Percentiles rank a stretch among this genome's conserved stretches.
These are phyloP conservation scores for Cryphonectria nitschkei DNA, from an alignment of 2,329 filamentous ascomycete species.

Conservation along the genomic window DNA sequence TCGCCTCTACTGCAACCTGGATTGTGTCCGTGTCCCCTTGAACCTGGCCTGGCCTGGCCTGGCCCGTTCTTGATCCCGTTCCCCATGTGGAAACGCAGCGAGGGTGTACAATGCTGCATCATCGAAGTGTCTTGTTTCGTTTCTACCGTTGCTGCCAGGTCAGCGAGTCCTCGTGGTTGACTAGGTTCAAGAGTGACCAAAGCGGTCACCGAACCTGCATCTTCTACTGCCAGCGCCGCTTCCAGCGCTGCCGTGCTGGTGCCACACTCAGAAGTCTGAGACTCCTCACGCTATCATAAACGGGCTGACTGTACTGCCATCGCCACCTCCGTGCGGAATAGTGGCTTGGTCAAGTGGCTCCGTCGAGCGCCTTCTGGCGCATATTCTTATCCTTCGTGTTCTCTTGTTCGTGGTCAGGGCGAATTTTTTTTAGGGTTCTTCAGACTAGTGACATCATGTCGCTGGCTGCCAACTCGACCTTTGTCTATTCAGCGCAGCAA, in stretches of 20 bases:
- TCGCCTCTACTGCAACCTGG: constrained; percentile 14
- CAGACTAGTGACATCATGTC: background rate
- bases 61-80: background rate
- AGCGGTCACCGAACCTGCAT: background rate
- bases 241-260: background rate
- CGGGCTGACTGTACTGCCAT: constrained; percentile 1
- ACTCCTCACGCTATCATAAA: background rate
- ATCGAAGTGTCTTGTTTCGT: background rate
- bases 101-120: background rate
- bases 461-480: background rate
- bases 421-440: too few species aligned
- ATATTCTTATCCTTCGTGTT: constrained; percentile 6
- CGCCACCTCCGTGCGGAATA: background rate
- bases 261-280: constrained; percentile 4
- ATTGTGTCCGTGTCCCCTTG: background rate
- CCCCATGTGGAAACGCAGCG: background rate
- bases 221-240: background rate
- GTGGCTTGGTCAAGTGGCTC: constrained; percentile 11
- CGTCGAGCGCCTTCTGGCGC: background rate
- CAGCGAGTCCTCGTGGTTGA: background rate
- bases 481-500: background rate
- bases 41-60: constrained; percentile 2
- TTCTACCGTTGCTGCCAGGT: background rate
- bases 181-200: background rate
- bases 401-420: background rate